Evolutionary conservation across 2,329 filamentous ascomycete genomes (phyloP).

Genomic region (Diaporthe helianthi): DNA sequence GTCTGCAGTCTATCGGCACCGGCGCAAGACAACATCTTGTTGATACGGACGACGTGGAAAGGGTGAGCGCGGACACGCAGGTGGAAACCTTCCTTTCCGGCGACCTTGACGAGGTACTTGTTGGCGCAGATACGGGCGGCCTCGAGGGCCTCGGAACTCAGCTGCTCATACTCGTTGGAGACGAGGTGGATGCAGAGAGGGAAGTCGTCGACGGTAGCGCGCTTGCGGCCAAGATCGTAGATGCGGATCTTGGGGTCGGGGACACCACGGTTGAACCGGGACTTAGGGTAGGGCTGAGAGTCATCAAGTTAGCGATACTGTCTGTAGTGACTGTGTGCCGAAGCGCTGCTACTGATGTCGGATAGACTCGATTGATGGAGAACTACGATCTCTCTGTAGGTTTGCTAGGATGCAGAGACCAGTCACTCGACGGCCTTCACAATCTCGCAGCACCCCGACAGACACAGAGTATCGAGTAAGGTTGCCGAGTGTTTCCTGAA

Average conservation of each 20-base stretch:
- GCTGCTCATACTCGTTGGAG: slow-evolving; percentile 99
- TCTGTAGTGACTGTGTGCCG: neutral
- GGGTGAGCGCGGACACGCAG: slow-evolving; percentile 89
- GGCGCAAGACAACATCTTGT: slow-evolving; percentile 99
- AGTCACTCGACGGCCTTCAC: neutral
- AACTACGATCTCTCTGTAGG: neutral
- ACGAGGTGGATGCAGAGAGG: slow-evolving; percentile 98
- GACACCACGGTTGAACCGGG: slow-evolving; percentile 99
- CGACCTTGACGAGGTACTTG: slow-evolving; percentile 85
- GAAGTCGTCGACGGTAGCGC: slow-evolving; percentile 98
- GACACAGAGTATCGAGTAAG: neutral
- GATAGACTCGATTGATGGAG: neutral
- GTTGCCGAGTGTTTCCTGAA: neutral
- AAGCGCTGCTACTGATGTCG: neutral
- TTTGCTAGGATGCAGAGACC: slow-evolving; percentile 3
- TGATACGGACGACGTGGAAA: slow-evolving; percentile 99
- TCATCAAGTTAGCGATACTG: slow-evolving; percentile 61
- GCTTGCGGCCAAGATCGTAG: slow-evolving; percentile 99
- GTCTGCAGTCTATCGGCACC: slow-evolving; percentile 99
- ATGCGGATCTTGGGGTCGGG: slow-evolving; percentile 86
- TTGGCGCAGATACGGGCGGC: slow-evolving; percentile 99
- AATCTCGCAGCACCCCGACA: neutral
- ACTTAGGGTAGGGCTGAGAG: slow-evolving; percentile 94
- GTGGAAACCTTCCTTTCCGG: slow-evolving; percentile 78
- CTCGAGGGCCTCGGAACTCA: slow-evolving; percentile 99